Percentiles rank a stretch among this genome's conserved stretches.
Evolutionary conservation across 805 yeast species (phyloP).

Genomic region (Debaryomyces tyrocola): DNA sequence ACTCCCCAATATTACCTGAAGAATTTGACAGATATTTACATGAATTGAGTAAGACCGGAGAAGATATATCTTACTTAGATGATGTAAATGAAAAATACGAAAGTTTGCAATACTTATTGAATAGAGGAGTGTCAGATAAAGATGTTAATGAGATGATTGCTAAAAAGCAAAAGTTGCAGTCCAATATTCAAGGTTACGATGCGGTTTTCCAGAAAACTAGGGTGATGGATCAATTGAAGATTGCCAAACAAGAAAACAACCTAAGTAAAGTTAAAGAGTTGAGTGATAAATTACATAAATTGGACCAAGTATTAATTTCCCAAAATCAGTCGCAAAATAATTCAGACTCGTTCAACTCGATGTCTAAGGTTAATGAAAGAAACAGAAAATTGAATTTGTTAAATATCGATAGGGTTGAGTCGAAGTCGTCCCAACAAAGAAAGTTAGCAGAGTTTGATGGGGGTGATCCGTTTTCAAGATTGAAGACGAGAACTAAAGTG

Average conservation of each 20-base stretch:
- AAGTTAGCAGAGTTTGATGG: slow-evolving; percentile 46
- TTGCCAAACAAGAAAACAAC: slow-evolving; percentile 64
- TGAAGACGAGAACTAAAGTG: slow-evolving; percentile 82
- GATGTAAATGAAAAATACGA: slow-evolving; percentile 63
- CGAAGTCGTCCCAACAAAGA: slow-evolving; percentile 57
- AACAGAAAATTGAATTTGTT: slow-evolving; percentile 81
- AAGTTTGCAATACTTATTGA: slow-evolving; percentile 62
- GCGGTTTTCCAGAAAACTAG: slow-evolving; percentile 75
- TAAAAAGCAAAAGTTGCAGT: slow-evolving; percentile 58
- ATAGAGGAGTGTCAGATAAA: slow-evolving; percentile 64
- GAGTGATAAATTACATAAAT: slow-evolving; percentile 38
- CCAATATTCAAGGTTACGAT: slow-evolving; percentile 50
- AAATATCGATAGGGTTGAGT: slow-evolving; percentile 77
- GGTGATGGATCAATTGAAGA: slow-evolving; percentile 69
- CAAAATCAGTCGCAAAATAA: slow-evolving; percentile 35
- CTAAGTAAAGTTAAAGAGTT: slow-evolving; percentile 24
- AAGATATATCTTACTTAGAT: slow-evolving; percentile 59
- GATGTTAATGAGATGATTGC: slow-evolving; percentile 79
- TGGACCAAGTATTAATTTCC: slow-evolving; percentile 48
- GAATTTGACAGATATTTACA: slow-evolving; percentile 73
- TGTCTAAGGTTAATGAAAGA: slow-evolving; percentile 77
- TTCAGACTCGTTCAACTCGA: slow-evolving; percentile 43
- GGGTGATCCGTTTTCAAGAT: slow-evolving; percentile 83
- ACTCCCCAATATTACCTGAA: slow-evolving; percentile 63
- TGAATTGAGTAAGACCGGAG: slow-evolving; percentile 58